Percentiles rank a stretch among this genome's conserved stretches.
These are phyloP conservation scores for Multifurca ochricompacta DNA, from an alignment of 768 basidiomycete species.

Conservation along the genomic window DNA sequence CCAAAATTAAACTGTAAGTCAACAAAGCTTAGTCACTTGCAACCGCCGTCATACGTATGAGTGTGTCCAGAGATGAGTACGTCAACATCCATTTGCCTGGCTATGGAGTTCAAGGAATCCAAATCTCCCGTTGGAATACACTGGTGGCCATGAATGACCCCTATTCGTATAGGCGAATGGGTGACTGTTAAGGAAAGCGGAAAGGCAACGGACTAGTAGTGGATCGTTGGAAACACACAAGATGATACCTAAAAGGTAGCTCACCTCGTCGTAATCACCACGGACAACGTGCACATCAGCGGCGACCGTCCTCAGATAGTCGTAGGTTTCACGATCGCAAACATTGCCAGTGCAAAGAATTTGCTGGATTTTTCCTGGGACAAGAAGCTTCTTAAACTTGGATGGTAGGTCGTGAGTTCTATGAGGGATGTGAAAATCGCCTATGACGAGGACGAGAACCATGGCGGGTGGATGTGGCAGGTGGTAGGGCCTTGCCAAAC, in stretches of 20 bases:
- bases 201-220: constrained; percentile 53
- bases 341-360: constrained; percentile 97
- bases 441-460: constrained; percentile 94
- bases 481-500: background rate
- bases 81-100: constrained; percentile 96
- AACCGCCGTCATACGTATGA: constrained; percentile 58
- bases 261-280: constrained; percentile 94
- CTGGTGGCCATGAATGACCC: constrained; percentile 91
- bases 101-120: constrained; percentile 80
- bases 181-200: constrained; percentile 74
- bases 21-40: too few species aligned
- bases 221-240: background rate
- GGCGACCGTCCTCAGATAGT: constrained; percentile 90
- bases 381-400: constrained; percentile 94
- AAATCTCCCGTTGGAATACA: constrained; percentile 87
- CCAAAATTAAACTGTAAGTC: too few species aligned
- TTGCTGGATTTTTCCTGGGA: constrained; percentile 90
- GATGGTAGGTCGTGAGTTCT: constrained; percentile 82
- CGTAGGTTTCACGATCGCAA: constrained; percentile 95
- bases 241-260: constrained; percentile 2
- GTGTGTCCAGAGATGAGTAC: constrained; percentile 92
- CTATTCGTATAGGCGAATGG: constrained; percentile 84
- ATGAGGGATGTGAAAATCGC: constrained; percentile 95
- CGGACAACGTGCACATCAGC: constrained; percentile 87
- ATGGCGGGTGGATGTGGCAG: constrained; percentile 32